These are phyloP conservation scores for Berberis thunbergii DNA, from an alignment of 164 flowering plant genomes.

Conservation along the genomic window DNA sequence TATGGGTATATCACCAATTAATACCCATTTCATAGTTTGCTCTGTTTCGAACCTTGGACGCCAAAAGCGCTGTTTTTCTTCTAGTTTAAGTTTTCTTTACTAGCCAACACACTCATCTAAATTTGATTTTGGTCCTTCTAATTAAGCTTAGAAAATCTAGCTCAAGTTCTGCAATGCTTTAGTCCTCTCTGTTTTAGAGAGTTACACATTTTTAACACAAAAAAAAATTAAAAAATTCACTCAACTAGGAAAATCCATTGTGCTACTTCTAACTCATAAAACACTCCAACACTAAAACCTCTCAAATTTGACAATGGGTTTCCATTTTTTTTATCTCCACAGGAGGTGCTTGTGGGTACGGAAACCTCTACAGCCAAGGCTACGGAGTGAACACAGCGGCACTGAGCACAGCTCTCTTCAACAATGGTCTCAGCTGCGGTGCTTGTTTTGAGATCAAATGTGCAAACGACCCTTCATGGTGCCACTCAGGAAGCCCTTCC, in stretches of 20 bases:
- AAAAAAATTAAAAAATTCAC: background rate
- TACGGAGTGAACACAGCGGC: conserved; percentile 53
- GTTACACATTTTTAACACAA: background rate
- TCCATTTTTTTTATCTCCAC: background rate
- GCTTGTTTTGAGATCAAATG: conserved; percentile 49
- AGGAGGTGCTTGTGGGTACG: conserved; percentile 61
- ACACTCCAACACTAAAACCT: background rate
- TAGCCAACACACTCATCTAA: too few species aligned
- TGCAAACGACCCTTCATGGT: conserved; percentile 35
- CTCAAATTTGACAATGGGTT: background rate
- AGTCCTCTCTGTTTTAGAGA: too few species aligned
- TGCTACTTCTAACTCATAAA: background rate
- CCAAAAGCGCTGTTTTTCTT: background rate
- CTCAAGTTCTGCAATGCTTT: too few species aligned
- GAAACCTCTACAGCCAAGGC: conserved; percentile 49
- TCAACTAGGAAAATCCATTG: background rate
- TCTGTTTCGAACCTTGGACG: background rate
- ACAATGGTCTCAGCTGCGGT: conserved; percentile 45
- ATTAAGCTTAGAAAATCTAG: too few species aligned
- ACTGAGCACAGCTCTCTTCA: conserved; percentile 50
- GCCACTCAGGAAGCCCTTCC: conserved; percentile 43
- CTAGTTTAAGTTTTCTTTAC: background rate
- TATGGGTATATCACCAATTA: conserved; percentile 42
- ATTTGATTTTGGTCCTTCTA: too few species aligned
- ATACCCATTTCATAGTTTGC: background rate